These are phyloP conservation scores for Vaucheria bursata DNA, from an alignment of 352 stramenopile species.

Conservation along the genomic window DNA sequence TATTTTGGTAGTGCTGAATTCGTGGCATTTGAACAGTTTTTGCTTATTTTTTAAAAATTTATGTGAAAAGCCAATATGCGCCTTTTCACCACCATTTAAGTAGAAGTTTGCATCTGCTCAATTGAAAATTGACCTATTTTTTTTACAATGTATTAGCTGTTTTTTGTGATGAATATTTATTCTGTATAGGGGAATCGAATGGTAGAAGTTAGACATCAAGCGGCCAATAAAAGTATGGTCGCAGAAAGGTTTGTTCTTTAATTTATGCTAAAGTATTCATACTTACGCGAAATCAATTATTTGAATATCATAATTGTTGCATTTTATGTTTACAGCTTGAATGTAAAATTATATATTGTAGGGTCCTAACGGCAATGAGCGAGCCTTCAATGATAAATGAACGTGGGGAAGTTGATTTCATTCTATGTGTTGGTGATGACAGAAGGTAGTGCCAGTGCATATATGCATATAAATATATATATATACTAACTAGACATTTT, in stretches of 20 bases:
- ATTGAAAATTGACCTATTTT: background rate
- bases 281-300: too few relatives aligned
- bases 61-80: too few relatives aligned
- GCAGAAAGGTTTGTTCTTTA: constrained; percentile 20
- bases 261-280: too few relatives aligned
- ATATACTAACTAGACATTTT: too few relatives aligned
- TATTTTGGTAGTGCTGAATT: background rate
- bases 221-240: constrained; percentile 49
- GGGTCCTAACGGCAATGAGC: constrained; percentile 1
- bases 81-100: too few relatives aligned
- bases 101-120: too few relatives aligned
- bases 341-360: background rate
- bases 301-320: too few relatives aligned
- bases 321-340: too few relatives aligned
- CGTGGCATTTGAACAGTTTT: background rate
- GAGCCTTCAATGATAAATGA: background rate
- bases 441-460: constrained; percentile 22
- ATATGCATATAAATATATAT: background rate
- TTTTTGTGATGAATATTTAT: constrained; percentile 63
- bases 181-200: constrained; percentile 66
- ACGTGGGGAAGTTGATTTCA: constrained; percentile 63
- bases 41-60: too few relatives aligned
- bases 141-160: constrained; percentile 63
- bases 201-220: constrained; percentile 55
- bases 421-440: constrained; percentile 70